These are phyloP conservation scores for Thielaviopsis populi DNA, from an alignment of 2,329 filamentous ascomycete species.

Conservation along the genomic window DNA sequence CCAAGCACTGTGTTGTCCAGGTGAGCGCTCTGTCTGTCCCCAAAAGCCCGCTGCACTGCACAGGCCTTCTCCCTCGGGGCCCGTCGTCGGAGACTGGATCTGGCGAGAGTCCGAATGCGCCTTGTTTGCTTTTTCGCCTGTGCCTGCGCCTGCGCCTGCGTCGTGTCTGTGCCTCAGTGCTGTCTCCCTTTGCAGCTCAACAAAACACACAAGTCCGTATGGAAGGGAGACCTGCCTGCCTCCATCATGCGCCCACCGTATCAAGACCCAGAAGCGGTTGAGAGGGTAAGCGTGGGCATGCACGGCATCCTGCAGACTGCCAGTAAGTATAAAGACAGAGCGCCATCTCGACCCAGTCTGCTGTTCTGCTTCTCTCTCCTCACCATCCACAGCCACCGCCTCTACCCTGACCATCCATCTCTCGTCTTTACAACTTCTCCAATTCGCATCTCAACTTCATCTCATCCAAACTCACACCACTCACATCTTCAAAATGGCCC, in stretches of 20 bases:
- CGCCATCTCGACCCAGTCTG: neutral
- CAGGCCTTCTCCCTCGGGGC: neutral
- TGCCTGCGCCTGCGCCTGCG: neutral
- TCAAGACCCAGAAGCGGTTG: neutral
- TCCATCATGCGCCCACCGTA: neutral
- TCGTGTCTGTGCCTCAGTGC: neutral
- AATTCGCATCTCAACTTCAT: neutral
- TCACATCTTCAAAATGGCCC: slow-evolving; percentile 17
- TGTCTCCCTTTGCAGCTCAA: neutral
- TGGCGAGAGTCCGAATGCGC: neutral
- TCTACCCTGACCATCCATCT: neutral
- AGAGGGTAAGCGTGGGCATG: neutral
- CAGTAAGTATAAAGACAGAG: neutral
- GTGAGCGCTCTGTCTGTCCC: neutral
- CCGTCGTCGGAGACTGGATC: neutral
- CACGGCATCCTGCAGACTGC: neutral
- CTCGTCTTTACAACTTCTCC: neutral
- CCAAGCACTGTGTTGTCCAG: neutral
- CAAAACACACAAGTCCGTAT: neutral
- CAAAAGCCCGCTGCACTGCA: neutral
- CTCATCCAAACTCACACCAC: neutral
- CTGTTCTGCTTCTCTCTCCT: neutral
- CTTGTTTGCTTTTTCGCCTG: neutral
- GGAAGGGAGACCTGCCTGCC: neutral
- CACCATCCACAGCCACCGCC: neutral